Base-by-base conservation (phyloP, 192 early-diverging fungal species). In the Pilobolus umbonatus region DNA sequence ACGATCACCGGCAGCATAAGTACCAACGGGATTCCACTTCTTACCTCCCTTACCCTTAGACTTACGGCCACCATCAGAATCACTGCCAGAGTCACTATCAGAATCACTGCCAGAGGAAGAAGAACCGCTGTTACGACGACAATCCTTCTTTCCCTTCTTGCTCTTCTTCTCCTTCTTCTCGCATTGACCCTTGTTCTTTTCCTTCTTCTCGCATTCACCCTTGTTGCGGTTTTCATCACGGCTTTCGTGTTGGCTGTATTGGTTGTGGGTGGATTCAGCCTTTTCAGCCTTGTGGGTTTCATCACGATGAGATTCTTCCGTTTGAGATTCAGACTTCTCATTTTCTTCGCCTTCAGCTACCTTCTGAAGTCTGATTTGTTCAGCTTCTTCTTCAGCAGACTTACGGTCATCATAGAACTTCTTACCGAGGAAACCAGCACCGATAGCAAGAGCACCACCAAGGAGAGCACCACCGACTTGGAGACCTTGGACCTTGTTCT, bases 1-100 rank as follows among this genome's bases (percentile, higher is more conserved):
- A 53, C 71, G 69, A 55, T 79, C 77, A 31, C 77, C 77, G 36
- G 77, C 58, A 21, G 68, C 65, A 61, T 79, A 79, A 43, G 38
- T 71, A 39, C 77, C 77, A 38, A 69, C 55, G 6, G 66, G 61
- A 24, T 76, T 61, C 77, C 77, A 79, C 34, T 76, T 63, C 21
- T 24, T 50, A 34, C 39, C 65, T 15, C 44, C 56, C 2, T 43
- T 22, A 4, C 53, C 50, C 26, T 45, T 60, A 40, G 60, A 55
- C 19, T 61, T 49, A 43, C 64, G 64, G 17, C 50, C 28, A 12
- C 26, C 12, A 1, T 60, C 17, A n/a, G 55, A 35, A n/a, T 61
- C 47, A 12, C 65, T 22, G n/a, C n/a, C n/a, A 22, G 57, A 22
- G 15, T 53, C 56, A 1, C 54, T 34, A 11, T 55, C 45, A 47